These are phyloP conservation scores for Noccaea caerulescens DNA, from an alignment of 345 rosid species.

Conservation along the genomic window DNA sequence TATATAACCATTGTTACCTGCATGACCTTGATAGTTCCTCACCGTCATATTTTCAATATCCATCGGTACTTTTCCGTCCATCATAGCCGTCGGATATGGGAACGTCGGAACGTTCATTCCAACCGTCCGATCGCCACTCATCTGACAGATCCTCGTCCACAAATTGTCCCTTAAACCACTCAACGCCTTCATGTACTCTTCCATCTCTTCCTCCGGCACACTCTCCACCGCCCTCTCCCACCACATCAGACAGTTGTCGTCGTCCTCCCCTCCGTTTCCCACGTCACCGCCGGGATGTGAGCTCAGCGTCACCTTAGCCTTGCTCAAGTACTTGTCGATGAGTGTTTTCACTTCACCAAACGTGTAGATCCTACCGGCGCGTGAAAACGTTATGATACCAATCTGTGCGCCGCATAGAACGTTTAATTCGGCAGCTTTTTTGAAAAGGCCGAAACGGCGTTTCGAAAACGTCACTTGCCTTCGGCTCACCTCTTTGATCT, in stretches of 20 bases:
- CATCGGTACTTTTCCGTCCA: slow-evolving; percentile 6
- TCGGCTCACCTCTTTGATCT: slow-evolving; percentile 26
- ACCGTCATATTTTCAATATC: slow-evolving; percentile 15
- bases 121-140: slow-evolving; percentile 27
- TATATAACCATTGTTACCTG: slow-evolving; percentile 19
- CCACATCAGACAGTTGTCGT: slow-evolving; percentile 33
- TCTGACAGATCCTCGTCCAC: slow-evolving; percentile 23
- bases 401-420: slow-evolving; percentile 43
- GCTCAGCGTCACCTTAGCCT: slow-evolving; percentile 32
- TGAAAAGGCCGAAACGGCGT: slow-evolving; percentile 41
- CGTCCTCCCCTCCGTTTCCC: slow-evolving; percentile 7
- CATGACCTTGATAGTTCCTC: slow-evolving; percentile 17
- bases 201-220: slow-evolving; percentile 40
- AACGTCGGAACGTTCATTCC: slow-evolving; percentile 18
- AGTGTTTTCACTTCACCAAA: slow-evolving; percentile 44
- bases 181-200: slow-evolving; percentile 37
- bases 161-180: slow-evolving; percentile 27
- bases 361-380: slow-evolving; percentile 31
- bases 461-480: slow-evolving; percentile 48
- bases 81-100: slow-evolving; percentile 21
- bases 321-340: slow-evolving; percentile 28
- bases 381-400: slow-evolving; percentile 42
- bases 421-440: slow-evolving; percentile 44
- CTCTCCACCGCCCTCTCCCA: slow-evolving; percentile 46
- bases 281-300: background rate